Conservation (phyloP, 1,139 yeast genomes). For the Debaryomycetaceae sp. region DNA sequence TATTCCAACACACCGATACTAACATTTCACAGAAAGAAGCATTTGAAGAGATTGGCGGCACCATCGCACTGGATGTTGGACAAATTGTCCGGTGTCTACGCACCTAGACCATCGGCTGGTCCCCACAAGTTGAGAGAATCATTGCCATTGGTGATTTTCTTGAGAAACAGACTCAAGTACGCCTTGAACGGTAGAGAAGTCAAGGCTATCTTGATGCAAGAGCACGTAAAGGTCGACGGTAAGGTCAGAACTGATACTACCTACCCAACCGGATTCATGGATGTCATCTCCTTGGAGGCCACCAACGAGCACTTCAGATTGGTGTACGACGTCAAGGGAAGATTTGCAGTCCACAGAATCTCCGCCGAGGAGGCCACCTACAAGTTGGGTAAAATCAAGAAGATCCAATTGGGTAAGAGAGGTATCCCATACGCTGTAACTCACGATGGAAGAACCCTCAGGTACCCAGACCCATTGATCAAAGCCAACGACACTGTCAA, state of each 20-base stretch:
- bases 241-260: conserved; percentile 97
- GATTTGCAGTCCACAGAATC: conserved; percentile 97
- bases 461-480: conserved; percentile 95
- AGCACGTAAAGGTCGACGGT: conserved; percentile 85
- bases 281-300: conserved; percentile 88
- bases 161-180: conserved; percentile 98
- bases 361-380: conserved; percentile 94
- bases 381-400: conserved; percentile 94
- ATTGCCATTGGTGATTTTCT: conserved; percentile 90
- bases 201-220: conserved; percentile 96
- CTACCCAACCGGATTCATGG: conserved; percentile 98
- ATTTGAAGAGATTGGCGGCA: conserved; percentile 96
- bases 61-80: conserved; percentile 99
- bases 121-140: conserved; percentile 99
- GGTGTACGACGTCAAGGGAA: conserved; percentile 93
- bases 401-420: conserved; percentile 92
- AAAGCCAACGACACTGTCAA: conserved; percentile 94
- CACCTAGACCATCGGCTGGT: conserved; percentile 98
- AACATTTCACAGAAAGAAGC: conserved; percentile 69
- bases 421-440: conserved; percentile 95
- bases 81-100: conserved; percentile 97
- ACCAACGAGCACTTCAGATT: conserved; percentile 98
- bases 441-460: conserved; percentile 97
- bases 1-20: conserved; percentile 15
- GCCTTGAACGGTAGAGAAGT: conserved; percentile 98